Base-by-base conservation (phyloP, 1,284 basidiomycete species). In the Leccinum ambiguum region DNA sequence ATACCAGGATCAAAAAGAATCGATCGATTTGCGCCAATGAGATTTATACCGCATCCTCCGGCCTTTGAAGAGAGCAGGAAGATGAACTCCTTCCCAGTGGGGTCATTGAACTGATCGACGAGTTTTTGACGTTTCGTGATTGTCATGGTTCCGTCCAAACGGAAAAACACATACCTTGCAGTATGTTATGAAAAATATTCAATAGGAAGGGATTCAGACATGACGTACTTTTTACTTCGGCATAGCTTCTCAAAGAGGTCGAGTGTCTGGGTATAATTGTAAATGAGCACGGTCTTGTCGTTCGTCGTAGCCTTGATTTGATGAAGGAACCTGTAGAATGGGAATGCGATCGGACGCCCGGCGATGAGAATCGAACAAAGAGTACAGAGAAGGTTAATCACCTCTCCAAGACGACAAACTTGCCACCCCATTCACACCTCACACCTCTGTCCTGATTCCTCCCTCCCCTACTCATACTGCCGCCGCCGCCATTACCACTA, bases 271-370 rank as follows among this genome's bases (percentile, higher is more conserved):
- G 97, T 99, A 72, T 97, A 98, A 78, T 99, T 99, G 75, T 93
- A 96, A 76, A 99, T 98, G 54, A 99, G 82, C 7, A 99, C 97
- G 67, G 99, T 98, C 83, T 99, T 99, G 82, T 99, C 97, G 67
- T 86, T 91, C 18, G 93, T 96, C 69, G 92, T 85, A 11, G 87
- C 89, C 58, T 82, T 82, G 68, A 97, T 90, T 62, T 91, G 90
- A 72, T 94, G 89, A 59, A 98, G 80, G 78, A 98, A 97, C 70
- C 94, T 96, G 48, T 26, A 2, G 66, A 26, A 65, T 39, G 21
- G n/a, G n/a, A 57, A 64, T 11, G 59, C 7, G 61, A 26, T 58
- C 26, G 60, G 13, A 41, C 7, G 8, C 1, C 14, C 21, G 13
- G 50, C 41, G 41, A 50, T 39, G 21, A 58, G 18, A 50, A 63